Evolutionary conservation across 805 yeast genomes (phyloP), one percentile per base, ranked within the genome.

Genomic region (Monosporozyma unispora): DNA sequence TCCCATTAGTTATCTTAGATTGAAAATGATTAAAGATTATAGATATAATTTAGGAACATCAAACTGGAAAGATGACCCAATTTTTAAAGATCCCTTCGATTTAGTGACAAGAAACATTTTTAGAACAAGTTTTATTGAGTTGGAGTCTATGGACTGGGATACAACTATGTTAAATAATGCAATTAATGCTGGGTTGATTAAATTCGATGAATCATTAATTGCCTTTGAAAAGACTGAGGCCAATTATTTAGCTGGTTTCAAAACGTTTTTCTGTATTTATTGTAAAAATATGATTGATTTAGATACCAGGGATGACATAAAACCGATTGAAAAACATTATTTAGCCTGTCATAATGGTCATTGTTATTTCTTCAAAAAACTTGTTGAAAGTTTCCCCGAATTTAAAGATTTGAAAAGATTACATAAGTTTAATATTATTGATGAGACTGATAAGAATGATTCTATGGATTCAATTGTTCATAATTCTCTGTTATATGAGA

Each of bases 281-380:
- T 84, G 91, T 63, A 67, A 73, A 25, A 69, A 69, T 50, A 73
- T 82, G 1, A 69, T 75, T 45, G 80, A 76, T 27, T 80, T 79
- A 10, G 16, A 14, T 11, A 6, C n/a, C 9, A 46, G 29, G 12
- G 40, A 39, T 14, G 12, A 29, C 23, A 5, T 31, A 14, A 48
- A 44, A 16, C 84, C 85, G 0, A 43, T 71, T 1, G 61, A 57
- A 37, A 82, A 76, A 56, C 87, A 81, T 60, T 62, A 48, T 35
- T 52, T 51, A 28, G 50, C 53, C 21, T 49, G 57, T 28, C 48
- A 50, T 40, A 57, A 57, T 16, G 63, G 63, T 2, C 42, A 53
- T 21, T 62, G 66, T 44, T 53, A 48, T 38, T 62, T 54, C 38
- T 62, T 62, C 44, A 49, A 55, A 37, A 49, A 19, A 14, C 25